Base-by-base conservation (phyloP, 805 yeast species). In the Metschnikowia santaceciliae region DNA sequence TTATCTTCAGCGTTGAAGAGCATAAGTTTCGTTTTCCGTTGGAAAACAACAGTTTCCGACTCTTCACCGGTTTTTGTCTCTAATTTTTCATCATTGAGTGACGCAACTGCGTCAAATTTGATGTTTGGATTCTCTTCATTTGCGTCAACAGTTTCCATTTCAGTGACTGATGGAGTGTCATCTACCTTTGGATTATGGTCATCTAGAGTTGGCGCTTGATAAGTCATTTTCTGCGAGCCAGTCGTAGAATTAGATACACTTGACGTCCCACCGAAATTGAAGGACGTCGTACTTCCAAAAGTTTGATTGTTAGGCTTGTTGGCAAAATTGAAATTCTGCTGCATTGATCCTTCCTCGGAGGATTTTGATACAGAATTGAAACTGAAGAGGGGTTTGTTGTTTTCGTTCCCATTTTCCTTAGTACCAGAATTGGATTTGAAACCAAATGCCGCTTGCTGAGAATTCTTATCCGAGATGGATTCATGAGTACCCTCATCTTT, bases 11-110 rank as follows among this genome's bases (percentile, higher is more conserved):
- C 65, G 44, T 80, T 78, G 45, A 79, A 80, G 50, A 82, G 73
- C 79, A 82, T 82, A 42, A 90, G 72, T 62, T 90, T 90, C 3
- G 92, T 79, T 61, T 87, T 79, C 60, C 87, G 84, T 41, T 84
- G 79, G 58, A 78, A 87, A 23, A 80, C 61, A 0, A 76, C 64
- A 1, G 75, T 81, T 69, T 92, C 97, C 48, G 81, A 78, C 68
- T 90, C 97, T 69, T 92, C 97, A 17, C 97, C 97, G 7, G 92
- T 44, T 26, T 35, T 36, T 22, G 34, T 17, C 14, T 78, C 80
- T 11, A 83, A 74, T 49, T 83, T 75, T 44, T 81, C 78, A 19
- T 72, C 69, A 1, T 63, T 52, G 40, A 71, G 54, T 37, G 61
- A 50, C 2, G 67, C 74, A 41, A 71, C 64, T 1, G 76, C 74